A percentile compares a stretch with the other conserved stretches of the same genome.
These are phyloP conservation scores for Aspergillus sojae DNA, from an alignment of 2,329 filamentous ascomycete species.

Conservation along the genomic window DNA sequence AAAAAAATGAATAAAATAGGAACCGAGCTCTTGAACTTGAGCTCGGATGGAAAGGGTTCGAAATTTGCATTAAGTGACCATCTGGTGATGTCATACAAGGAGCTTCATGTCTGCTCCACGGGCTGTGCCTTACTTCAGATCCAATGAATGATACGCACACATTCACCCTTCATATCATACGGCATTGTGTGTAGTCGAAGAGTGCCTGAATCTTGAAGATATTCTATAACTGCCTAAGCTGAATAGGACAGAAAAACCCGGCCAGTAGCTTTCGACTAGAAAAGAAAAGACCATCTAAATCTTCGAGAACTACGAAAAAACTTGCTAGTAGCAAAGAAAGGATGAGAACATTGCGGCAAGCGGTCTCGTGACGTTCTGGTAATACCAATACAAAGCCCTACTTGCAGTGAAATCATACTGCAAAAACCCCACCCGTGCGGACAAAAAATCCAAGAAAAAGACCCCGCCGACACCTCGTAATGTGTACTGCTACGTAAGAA, in stretches of 20 bases:
- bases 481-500: constrained; percentile 10
- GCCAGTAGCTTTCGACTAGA: not conserved
- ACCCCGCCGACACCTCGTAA: constrained; percentile 28
- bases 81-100: constrained; percentile 2
- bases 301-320: not conserved
- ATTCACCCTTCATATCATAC: not conserved
- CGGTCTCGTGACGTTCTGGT: constrained; percentile 11
- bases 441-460: not conserved
- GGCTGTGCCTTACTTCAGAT: not conserved
- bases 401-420: constrained; percentile 2
- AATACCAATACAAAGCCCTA: constrained; percentile 21
- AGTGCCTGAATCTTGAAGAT: not conserved
- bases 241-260: not conserved
- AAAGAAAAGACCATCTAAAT: not conserved
- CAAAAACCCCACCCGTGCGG: not conserved
- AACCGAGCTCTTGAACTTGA: not conserved
- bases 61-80: not conserved
- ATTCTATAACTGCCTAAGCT: not conserved
- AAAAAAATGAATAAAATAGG: not conserved
- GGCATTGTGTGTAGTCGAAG: not conserved
- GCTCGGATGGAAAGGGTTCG: not conserved
- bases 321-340: not conserved
- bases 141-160: not conserved
- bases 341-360: not conserved
- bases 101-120: not conserved